Evolutionary conservation across 1,284 basidiomycete genomes (phyloP), one percentile per base, ranked within the genome.

Genomic region (Earliella scabrosa): DNA sequence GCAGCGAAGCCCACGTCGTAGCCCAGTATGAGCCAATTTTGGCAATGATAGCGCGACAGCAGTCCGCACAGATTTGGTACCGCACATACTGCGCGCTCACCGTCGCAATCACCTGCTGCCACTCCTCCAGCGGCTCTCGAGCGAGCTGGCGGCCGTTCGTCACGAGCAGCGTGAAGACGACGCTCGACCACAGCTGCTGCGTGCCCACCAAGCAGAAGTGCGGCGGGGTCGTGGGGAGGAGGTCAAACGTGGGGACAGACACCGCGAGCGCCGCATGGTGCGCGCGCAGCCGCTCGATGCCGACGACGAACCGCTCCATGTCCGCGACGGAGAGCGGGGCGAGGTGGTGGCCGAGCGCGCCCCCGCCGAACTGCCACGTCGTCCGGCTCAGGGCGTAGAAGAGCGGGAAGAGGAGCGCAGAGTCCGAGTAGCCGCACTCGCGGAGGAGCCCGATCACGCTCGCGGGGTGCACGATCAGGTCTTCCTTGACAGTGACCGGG

Each of bases 311-410:
- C 10, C 68, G 64, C 55, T 70, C 68, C 20, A 61, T 44, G 56
- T 71, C 68, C n/a, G 63, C 63, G 10, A 56, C 44, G 23, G 59
- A 44, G 35, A 71, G 65, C 23, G 65, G 62, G 13, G 63, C 59
- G 49, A 71, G 58, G 45, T 63, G 63, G 59, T 65, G 60, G 10
- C 68, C 68, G 32, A 58, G 51, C 24, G 54, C 56, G 16, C 56
- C 45, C 0, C 60, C 62, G 14, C 64, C 65, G 52, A 69, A 65
- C 52, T 66, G 63, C 64, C 59, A 65, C 14, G 63, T 64, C 36
- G 59, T 55, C 34, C 63, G 58, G 50, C 62, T 68, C 31, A 71
- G 61, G 10, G 65, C 66, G 54, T 70, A 70, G 65, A 69, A 69
- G 43, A 70, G 60, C 20, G 68, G 61, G 38, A 61, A 57, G 41